Conservation (phyloP, 768 basidiomycete genomes). For the Ephemerocybe angulata region DNA sequence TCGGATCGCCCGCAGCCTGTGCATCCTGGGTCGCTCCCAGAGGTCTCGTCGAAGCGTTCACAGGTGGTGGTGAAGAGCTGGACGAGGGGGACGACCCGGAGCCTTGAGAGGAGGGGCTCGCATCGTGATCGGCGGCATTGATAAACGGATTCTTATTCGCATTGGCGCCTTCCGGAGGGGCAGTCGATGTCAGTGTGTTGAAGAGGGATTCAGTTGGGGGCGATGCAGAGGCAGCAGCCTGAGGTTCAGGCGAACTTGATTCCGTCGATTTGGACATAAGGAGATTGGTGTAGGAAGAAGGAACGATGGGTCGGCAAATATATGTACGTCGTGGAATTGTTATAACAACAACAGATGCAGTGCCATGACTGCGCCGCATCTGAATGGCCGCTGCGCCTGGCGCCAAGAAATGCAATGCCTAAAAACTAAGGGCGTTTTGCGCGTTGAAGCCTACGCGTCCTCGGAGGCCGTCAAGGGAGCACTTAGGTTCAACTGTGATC, state of each 20-base stretch:
- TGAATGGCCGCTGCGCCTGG: no score
- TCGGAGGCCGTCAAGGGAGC: no score
- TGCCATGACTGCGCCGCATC: no score
- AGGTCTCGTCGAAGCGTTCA: not conserved
- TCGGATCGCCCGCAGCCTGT: constrained; percentile 36
- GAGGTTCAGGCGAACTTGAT: not conserved
- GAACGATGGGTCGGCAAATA: not conserved
- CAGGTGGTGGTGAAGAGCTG: not conserved
- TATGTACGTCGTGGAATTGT: not conserved
- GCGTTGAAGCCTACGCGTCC: no score
- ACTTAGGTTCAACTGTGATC: no score
- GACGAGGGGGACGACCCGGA: not conserved
- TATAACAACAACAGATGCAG: not conserved
- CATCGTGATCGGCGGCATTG: not conserved
- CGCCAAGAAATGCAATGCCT: no score
- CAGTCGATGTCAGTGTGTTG: not conserved
- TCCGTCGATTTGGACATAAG: constrained; percentile 7
- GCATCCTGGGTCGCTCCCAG: constrained; percentile 13
- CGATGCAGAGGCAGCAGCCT: not conserved
- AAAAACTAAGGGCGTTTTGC: no score
- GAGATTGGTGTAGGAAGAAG: not conserved
- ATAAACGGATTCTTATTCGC: constrained; percentile 1
- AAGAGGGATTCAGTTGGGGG: no score
- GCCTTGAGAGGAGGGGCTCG: not conserved
- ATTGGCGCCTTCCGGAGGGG: constrained; percentile 7